These are phyloP conservation scores for Colletotrichum gigasporum DNA, from an alignment of 2,329 filamentous ascomycete genomes.

Conservation along the genomic window DNA sequence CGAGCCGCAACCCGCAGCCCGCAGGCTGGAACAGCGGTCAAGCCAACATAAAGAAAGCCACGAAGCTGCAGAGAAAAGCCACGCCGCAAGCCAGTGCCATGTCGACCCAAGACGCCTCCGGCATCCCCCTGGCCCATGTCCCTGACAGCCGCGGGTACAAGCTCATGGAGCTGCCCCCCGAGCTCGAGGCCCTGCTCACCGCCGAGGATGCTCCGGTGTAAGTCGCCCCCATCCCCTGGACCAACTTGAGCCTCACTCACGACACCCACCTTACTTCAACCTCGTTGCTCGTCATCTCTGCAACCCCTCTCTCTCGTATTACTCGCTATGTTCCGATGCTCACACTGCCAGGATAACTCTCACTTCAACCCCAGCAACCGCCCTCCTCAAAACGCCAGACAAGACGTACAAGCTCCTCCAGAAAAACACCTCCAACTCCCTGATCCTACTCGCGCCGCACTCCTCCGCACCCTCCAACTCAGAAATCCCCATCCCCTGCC, in stretches of 20 bases:
- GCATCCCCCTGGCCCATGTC: conserved; percentile 60
- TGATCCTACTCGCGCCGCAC: conserved; percentile 61
- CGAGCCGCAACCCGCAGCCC: neutral
- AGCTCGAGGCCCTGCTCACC: conserved; percentile 65
- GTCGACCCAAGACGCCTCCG: conserved; percentile 56
- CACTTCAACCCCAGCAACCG: conserved; percentile 57
- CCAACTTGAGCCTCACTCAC: conserved; percentile 17
- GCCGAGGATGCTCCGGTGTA: conserved; percentile 63
- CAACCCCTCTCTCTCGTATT: neutral
- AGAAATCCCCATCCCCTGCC: conserved; percentile 38
- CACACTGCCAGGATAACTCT: conserved; percentile 52
- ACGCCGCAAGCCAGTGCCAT: conserved; percentile 41
- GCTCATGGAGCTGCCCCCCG: conserved; percentile 69
- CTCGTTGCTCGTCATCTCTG: neutral
- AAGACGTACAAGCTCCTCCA: conserved; percentile 69
- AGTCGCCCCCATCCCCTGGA: conserved; percentile 33
- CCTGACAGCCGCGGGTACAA: conserved; percentile 63
- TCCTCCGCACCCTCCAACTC: conserved; percentile 25
- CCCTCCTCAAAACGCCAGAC: conserved; percentile 60
- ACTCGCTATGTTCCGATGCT: neutral
- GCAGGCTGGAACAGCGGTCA: neutral
- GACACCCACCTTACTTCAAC: conserved; percentile 3
- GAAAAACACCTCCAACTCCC: conserved; percentile 74
- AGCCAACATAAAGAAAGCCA: neutral
- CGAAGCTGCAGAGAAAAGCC: neutral